A percentile compares a stretch with the other conserved stretches of the same genome.
Evolutionary conservation across 306 rosid species (phyloP).

Genomic region (Trichosanthes truncata): DNA sequence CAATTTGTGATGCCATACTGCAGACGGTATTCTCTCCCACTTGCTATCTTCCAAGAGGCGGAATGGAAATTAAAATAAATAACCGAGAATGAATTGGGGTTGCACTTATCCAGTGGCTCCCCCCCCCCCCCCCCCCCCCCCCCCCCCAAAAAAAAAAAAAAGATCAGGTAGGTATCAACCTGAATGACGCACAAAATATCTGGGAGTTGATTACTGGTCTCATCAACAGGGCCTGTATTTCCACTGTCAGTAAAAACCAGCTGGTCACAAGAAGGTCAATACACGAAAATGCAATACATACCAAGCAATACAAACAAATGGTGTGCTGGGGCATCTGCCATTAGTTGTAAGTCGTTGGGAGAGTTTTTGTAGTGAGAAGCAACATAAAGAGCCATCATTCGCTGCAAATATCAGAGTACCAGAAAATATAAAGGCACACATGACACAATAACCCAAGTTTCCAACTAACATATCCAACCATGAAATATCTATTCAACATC

Average conservation of each 20-base stretch:
- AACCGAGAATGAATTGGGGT: background rate
- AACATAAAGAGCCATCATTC: constrained; percentile 97
- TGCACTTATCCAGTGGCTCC: background rate
- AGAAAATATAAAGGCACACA: constrained; percentile 21
- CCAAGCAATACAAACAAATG: constrained; percentile 94
- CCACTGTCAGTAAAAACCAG: constrained; percentile 18
- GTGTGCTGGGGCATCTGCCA: constrained; percentile 99
- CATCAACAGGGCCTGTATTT: constrained; percentile 83
- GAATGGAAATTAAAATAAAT: background rate
- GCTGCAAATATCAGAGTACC: constrained; percentile 37
- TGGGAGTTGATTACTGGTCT: constrained; percentile 84
- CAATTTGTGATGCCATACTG: background rate
- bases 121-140: too few relatives aligned
- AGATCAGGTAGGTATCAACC: constrained; percentile 34
- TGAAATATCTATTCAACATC: background rate
- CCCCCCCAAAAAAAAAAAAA: too few relatives aligned
- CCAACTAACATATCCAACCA: background rate
- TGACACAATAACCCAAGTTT: background rate
- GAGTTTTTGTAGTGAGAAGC: constrained; percentile 97
- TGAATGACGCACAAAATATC: constrained; percentile 95
- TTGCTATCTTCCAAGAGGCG: background rate
- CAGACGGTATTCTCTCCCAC: background rate
- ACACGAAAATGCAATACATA: constrained; percentile 24
- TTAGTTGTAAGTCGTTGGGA: constrained; percentile 90
- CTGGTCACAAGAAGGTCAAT: constrained; percentile 2